These are phyloP conservation scores for Thelonectria olida DNA, from an alignment of 2,329 filamentous ascomycete genomes.

Conservation along the genomic window DNA sequence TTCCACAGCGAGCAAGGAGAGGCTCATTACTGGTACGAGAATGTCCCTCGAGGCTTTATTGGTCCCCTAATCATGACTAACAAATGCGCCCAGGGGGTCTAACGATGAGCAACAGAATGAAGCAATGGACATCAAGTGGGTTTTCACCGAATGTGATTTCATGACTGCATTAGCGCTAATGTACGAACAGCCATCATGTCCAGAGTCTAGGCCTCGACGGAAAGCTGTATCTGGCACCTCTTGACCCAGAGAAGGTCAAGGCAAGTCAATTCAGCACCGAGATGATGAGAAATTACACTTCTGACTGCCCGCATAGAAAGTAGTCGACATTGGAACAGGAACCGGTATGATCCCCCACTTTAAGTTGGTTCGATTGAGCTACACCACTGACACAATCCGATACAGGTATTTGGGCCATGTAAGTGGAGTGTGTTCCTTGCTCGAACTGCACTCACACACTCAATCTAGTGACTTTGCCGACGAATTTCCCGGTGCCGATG, in stretches of 20 bases:
- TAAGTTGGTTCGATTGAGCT: background rate
- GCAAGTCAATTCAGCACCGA: background rate
- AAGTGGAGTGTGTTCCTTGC: background rate
- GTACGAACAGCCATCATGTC: background rate
- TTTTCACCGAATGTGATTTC: background rate
- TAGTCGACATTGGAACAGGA: slow-evolving; percentile 1
- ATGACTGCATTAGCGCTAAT: background rate
- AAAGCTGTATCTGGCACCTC: background rate
- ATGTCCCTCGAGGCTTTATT: background rate
- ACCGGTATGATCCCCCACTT: background rate
- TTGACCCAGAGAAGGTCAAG: background rate
- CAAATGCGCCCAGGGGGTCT: background rate
- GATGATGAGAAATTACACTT: background rate
- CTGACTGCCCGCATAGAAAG: background rate
- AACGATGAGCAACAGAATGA: slow-evolving; percentile 5
- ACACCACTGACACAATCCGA: background rate
- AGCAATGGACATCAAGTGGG: background rate
- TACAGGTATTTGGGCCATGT: slow-evolving; percentile 3
- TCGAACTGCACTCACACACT: background rate
- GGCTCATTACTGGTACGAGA: background rate
- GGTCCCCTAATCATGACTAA: background rate
- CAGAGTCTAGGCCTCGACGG: background rate
- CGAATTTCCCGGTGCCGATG: background rate
- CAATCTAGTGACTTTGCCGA: slow-evolving; percentile 1
- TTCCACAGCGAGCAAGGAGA: background rate